These are phyloP conservation scores for Calonectria fujianensis DNA, from an alignment of 2,329 filamentous ascomycete species.

Conservation along the genomic window DNA sequence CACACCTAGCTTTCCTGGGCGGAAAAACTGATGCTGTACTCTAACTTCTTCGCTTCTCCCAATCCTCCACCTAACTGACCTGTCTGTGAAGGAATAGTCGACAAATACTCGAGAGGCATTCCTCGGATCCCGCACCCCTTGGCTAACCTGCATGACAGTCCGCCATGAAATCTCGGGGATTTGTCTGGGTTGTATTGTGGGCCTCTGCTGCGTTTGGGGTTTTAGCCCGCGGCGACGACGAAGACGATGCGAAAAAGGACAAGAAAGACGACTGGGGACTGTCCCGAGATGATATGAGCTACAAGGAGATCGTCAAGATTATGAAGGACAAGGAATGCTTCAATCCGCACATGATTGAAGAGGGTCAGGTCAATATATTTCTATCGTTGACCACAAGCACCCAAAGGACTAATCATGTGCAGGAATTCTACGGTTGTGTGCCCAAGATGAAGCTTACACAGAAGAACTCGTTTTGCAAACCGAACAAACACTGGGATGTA, in stretches of 20 bases:
- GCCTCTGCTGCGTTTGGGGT: background rate
- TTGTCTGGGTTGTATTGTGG: background rate
- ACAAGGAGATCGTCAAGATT: background rate
- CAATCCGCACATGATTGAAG: background rate
- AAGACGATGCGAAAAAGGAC: background rate
- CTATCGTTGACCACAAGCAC: background rate
- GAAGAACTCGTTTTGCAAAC: background rate
- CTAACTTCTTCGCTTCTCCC: background rate
- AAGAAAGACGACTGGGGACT: background rate
- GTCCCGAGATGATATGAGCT: background rate
- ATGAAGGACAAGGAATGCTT: conserved; percentile 8
- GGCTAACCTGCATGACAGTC: background rate
- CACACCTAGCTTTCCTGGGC: background rate
- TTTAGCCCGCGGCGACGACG: background rate
- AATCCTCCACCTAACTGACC: background rate
- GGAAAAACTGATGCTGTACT: background rate
- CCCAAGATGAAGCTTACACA: background rate
- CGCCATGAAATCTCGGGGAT: background rate
- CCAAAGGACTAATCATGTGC: background rate
- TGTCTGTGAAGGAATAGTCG: background rate
- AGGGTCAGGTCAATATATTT: background rate
- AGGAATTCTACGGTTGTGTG: conserved; percentile 12
- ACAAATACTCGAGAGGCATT: background rate
- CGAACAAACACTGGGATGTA: background rate
- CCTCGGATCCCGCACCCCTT: background rate